Conservation (phyloP, 345 rosid genomes). For the Schrenkiella parvula region DNA sequence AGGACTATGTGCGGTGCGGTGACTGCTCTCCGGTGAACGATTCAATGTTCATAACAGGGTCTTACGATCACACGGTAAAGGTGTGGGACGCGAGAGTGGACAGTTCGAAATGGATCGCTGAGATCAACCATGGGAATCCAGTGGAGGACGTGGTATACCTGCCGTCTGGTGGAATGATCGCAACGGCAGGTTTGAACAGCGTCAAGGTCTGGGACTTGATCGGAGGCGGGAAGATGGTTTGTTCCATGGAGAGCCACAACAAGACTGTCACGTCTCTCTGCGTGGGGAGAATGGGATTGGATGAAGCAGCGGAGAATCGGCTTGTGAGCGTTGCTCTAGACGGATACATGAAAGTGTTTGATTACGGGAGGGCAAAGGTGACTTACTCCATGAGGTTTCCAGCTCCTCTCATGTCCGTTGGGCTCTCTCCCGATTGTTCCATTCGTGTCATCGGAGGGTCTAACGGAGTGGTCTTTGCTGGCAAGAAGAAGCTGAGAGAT, state of each 20-base stretch:
- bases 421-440: slow-evolving; percentile 52
- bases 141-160: slow-evolving; percentile 84
- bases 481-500: slow-evolving; percentile 62
- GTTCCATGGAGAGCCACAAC: slow-evolving; percentile 91
- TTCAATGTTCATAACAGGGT: slow-evolving; percentile 74
- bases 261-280: slow-evolving; percentile 82
- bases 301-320: slow-evolving; percentile 45
- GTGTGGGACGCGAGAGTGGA: slow-evolving; percentile 86
- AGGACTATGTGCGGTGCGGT: slow-evolving; percentile 87
- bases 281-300: slow-evolving; percentile 49
- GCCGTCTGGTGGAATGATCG: slow-evolving; percentile 86
- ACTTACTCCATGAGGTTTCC: slow-evolving; percentile 91
- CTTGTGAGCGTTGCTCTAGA: slow-evolving; percentile 82
- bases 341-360: slow-evolving; percentile 91
- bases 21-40: slow-evolving; percentile 71
- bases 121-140: slow-evolving; percentile 79
- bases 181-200: slow-evolving; percentile 73
- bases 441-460: slow-evolving; percentile 68
- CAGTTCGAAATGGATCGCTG: slow-evolving; percentile 45
- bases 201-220: slow-evolving; percentile 92
- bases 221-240: slow-evolving; percentile 76
- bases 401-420: slow-evolving; percentile 75
- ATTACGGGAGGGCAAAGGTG: slow-evolving; percentile 67
- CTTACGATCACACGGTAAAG: slow-evolving; percentile 89
- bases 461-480: slow-evolving; percentile 68